Percentiles rank a stretch among this genome's conserved stretches.
Evolutionary conservation across 345 rosid genomes (phyloP).

Genomic region (Murraya paniculata): DNA sequence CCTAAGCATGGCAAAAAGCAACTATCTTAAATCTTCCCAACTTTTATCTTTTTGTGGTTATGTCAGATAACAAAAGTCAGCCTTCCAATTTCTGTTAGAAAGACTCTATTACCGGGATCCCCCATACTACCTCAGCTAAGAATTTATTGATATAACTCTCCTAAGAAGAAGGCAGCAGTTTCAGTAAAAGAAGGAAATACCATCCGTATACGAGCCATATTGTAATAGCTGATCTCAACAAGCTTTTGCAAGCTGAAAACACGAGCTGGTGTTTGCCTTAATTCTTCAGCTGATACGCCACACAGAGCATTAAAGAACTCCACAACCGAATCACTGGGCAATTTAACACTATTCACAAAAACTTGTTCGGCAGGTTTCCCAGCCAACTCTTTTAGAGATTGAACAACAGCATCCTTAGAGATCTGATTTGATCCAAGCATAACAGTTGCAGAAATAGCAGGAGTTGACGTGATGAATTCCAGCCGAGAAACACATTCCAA

Average conservation of each 20-base stretch:
- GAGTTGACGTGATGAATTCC: conserved; percentile 85
- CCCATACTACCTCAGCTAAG: background rate
- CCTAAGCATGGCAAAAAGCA: background rate
- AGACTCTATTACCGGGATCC: background rate
- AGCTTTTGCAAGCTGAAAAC: conserved; percentile 99
- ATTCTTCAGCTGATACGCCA: conserved; percentile 95
- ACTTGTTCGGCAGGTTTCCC: conserved; percentile 96
- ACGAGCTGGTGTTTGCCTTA: conserved; percentile 96
- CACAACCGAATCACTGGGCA: conserved; percentile 88
- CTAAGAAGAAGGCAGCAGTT: background rate
- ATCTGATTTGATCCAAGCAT: conserved; percentile 98
- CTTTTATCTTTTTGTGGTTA: background rate
- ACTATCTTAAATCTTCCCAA: background rate
- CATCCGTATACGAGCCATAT: conserved; percentile 96
- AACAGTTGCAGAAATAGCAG: conserved; percentile 87
- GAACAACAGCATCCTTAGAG: conserved; percentile 93
- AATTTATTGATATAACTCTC: conserved; percentile 1
- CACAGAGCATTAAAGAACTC: conserved; percentile 97
- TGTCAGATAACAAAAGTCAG: background rate
- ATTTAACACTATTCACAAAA: conserved; percentile 84
- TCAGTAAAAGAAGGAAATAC: conserved; percentile 39
- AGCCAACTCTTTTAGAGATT: conserved; percentile 80
- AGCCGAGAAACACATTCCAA: conserved; percentile 98
- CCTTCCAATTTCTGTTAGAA: background rate
- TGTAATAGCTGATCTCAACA: conserved; percentile 98